Percentiles rank a stretch among this genome's conserved stretches.
Conservation (phyloP, 129 eudicot genomes). For the Smallanthus sonchifolius region DNA sequence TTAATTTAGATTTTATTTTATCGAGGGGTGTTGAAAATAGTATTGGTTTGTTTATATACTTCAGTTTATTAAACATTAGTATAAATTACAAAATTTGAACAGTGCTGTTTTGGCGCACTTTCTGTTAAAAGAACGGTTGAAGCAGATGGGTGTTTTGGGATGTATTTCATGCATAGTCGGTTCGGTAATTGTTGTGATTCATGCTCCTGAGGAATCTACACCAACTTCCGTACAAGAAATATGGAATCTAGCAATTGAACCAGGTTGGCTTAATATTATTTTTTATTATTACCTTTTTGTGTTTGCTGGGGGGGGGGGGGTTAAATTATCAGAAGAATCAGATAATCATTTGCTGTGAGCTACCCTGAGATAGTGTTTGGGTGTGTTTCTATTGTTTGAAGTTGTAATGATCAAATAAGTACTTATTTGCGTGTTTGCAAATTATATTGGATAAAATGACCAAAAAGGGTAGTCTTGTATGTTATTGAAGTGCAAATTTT, state of each 20-base stretch:
- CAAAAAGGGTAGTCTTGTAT: no score
- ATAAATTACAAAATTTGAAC: constrained; percentile 9
- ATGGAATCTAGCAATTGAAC: constrained; percentile 79
- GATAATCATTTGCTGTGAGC: background rate
- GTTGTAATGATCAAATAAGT: no score
- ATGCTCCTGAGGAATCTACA: constrained; percentile 77
- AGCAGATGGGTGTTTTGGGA: constrained; percentile 67
- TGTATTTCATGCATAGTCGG: constrained; percentile 85
- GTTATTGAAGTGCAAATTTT: no score
- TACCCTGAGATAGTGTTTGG: background rate
- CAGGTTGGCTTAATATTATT: constrained; percentile 41
- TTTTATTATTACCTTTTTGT: background rate
- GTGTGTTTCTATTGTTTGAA: background rate
- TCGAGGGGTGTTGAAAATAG: background rate
- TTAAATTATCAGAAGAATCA: background rate
- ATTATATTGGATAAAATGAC: no score
- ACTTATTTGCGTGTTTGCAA: no score
- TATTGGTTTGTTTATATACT: background rate
- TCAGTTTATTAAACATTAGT: background rate
- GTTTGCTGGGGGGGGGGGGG: background rate
- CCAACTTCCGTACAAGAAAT: constrained; percentile 77
- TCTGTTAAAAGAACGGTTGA: constrained; percentile 69
- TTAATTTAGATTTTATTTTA: background rate
- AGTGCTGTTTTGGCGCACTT: constrained; percentile 94
- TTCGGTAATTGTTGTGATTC: constrained; percentile 70